phyloP scores from a whole-genome alignment of 2,329 filamentous ascomycete genomes.

The Cercospora zeae-maydis region DNA sequence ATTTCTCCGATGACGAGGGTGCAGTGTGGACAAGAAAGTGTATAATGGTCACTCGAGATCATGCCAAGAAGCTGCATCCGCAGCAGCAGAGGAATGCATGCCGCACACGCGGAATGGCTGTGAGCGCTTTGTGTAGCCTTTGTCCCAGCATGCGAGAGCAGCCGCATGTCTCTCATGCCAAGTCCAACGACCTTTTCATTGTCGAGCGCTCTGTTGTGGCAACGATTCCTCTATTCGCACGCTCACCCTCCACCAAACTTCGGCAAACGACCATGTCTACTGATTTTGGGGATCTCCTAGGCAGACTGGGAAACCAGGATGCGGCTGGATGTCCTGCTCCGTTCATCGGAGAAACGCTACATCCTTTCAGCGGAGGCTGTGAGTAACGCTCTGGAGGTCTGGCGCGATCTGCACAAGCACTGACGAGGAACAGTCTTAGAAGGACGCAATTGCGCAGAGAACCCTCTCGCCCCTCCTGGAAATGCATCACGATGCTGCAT shows the following conservation, averaged over 20 bases:
- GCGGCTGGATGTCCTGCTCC: constrained; percentile 28
- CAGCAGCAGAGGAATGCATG: not conserved
- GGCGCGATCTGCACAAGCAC: not conserved
- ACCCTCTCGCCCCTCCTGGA: constrained; percentile 22
- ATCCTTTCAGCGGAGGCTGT: constrained; percentile 29
- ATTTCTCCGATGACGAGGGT: no score
- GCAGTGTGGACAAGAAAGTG: no score
- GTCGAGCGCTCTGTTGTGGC: not conserved
- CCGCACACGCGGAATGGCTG: not conserved
- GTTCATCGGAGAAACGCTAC: constrained; percentile 27
- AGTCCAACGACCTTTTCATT: not conserved
- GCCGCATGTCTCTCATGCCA: not conserved
- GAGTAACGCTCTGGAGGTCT: constrained; percentile 5
- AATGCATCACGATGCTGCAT: constrained; percentile 62
- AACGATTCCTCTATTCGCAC: not conserved
- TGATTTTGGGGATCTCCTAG: constrained; percentile 5
- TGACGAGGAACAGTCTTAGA: constrained; percentile 15
- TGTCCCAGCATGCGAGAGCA: not conserved
- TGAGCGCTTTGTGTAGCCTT: not conserved
- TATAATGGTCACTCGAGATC: not conserved
- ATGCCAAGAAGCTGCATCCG: not conserved
- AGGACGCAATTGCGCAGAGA: constrained; percentile 30
- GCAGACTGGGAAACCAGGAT: constrained; percentile 20
- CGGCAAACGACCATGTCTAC: not conserved
- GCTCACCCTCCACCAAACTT: not conserved